Base-by-base conservation (phyloP, 495 filamentous ascomycete genomes). In the Penicillium maclennaniae region DNA sequence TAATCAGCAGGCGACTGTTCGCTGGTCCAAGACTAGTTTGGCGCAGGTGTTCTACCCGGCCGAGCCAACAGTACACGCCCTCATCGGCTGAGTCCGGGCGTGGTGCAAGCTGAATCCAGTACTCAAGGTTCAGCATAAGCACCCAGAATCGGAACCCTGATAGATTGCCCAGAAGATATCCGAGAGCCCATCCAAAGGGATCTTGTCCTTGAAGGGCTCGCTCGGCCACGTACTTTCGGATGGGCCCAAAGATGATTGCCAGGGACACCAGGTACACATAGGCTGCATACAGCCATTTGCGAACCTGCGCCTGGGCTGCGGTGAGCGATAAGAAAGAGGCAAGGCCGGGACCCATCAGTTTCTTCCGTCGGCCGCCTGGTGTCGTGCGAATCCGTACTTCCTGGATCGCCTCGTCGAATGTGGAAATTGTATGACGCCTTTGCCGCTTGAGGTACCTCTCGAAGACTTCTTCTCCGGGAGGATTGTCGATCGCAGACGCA, bases 161-260 rank as follows among this genome's bases (percentile, higher is more conserved):
- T 7, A 92, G 62, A 59, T 96, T 89, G 14, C 95, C 92, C 54
- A 97, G 81, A 19, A 97, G 69, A 66, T 98, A 98, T 2, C 87
- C 86, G 4, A 96, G 67, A 0, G 91, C 92, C 93, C 93, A 98
- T 0, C 92, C 88, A 28, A 98, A 80, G 0, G 93, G 92, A 56
- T 98, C 93, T 39, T 81, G 62, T 38, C 82, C 83, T 21, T 80
- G 63, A 3, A 98, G 74, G 17, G 90, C 91, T 26, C 76, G 72
- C 43, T 72, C 68, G 37, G 75, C 66, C 43, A 97, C 79, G 53
- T 90, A 87, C 8, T 69, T 72, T 20, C 90, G 82, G 43, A 97
- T 78, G 2, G 83, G 86, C 1, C 84, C 66, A n/a, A 93, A 66
- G 49, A 91, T 82, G 48, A 89, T 79, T 3, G 62, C 58, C 14